A percentile compares a stretch with the other conserved stretches of the same genome.
Conservation (phyloP, 2,329 filamentous ascomycete species). For the Triangularia verruculosa region DNA sequence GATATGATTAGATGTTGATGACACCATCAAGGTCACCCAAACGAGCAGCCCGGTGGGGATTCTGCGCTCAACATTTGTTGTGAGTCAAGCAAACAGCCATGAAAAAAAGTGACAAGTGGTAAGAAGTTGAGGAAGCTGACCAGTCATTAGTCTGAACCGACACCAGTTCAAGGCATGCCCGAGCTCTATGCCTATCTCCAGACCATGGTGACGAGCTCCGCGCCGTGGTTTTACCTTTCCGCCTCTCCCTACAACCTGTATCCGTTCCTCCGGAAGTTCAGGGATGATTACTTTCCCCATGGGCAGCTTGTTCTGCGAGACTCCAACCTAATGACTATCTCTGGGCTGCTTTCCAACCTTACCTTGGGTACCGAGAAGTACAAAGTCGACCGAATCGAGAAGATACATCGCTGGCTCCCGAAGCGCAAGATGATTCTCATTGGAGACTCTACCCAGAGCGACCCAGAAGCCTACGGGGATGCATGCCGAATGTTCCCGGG, state of each 20-base stretch:
- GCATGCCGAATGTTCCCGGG: slow-evolving; percentile 62
- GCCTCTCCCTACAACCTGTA: slow-evolving; percentile 95
- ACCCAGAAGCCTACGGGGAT: slow-evolving; percentile 77
- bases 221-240: slow-evolving; percentile 89
- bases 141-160: slow-evolving; percentile 53
- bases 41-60: slow-evolving; percentile 80
- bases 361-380: slow-evolving; percentile 81
- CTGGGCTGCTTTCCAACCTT: slow-evolving; percentile 73
- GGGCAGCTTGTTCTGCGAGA: slow-evolving; percentile 85
- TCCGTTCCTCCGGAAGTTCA: slow-evolving; percentile 75
- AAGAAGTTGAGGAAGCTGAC: background rate
- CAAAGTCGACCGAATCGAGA: slow-evolving; percentile 76
- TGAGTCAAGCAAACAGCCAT: slow-evolving; percentile 11
- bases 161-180: slow-evolving; percentile 76
- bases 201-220: slow-evolving; percentile 49
- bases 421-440: slow-evolving; percentile 76
- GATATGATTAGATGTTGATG: slow-evolving; percentile 70
- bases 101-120: too few relatives aligned
- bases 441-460: slow-evolving; percentile 87
- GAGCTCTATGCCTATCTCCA: slow-evolving; percentile 72
- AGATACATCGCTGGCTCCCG: slow-evolving; percentile 77
- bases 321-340: slow-evolving; percentile 79
- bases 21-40: slow-evolving; percentile 89
- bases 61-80: slow-evolving; percentile 75
- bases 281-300: slow-evolving; percentile 65